phyloP scores from a whole-genome alignment of 2,329 filamentous ascomycete species.

The Ceratocystis albifundus region DNA sequence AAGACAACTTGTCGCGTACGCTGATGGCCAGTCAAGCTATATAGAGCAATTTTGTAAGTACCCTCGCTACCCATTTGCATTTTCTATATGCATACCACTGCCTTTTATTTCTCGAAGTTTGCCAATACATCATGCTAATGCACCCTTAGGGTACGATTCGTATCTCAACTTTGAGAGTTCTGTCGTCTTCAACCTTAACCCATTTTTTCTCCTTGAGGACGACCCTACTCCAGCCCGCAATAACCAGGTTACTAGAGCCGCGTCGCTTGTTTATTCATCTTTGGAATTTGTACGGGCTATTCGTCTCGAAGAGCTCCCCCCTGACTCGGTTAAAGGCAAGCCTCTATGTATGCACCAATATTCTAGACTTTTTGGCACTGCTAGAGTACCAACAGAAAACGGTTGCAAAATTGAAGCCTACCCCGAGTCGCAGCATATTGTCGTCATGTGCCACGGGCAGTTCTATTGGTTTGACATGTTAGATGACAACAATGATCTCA shows the following conservation, averaged over 20 bases:
- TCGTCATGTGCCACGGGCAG: conserved; percentile 87
- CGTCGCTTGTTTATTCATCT: conserved; percentile 80
- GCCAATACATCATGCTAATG: conserved; percentile 11
- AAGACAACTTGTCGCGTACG: conserved; percentile 81
- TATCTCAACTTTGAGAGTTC: conserved; percentile 97
- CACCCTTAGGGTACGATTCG: conserved; percentile 79
- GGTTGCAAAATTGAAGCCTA: conserved; percentile 96
- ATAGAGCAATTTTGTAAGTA: conserved; percentile 95
- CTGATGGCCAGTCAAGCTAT: conserved; percentile 81
- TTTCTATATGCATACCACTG: neutral
- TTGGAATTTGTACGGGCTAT: conserved; percentile 88
- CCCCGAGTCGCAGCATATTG: conserved; percentile 80
- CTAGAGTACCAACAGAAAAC: conserved; percentile 83
- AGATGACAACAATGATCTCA: conserved; percentile 84
- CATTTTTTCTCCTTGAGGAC: conserved; percentile 94
- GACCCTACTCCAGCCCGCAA: conserved; percentile 93
- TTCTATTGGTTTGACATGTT: conserved; percentile 99
- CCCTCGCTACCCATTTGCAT: neutral
- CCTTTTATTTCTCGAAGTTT: neutral
- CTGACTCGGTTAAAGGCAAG: conserved; percentile 70
- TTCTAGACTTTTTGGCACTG: conserved; percentile 86
- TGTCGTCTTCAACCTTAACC: conserved; percentile 92
- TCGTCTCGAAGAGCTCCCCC: conserved; percentile 79
- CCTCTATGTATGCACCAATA: conserved; percentile 98
- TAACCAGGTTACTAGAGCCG: conserved; percentile 77